These are phyloP conservation scores for Coemansia sp. DNA, from an alignment of 192 early-diverging fungal genomes.

Conservation along the genomic window DNA sequence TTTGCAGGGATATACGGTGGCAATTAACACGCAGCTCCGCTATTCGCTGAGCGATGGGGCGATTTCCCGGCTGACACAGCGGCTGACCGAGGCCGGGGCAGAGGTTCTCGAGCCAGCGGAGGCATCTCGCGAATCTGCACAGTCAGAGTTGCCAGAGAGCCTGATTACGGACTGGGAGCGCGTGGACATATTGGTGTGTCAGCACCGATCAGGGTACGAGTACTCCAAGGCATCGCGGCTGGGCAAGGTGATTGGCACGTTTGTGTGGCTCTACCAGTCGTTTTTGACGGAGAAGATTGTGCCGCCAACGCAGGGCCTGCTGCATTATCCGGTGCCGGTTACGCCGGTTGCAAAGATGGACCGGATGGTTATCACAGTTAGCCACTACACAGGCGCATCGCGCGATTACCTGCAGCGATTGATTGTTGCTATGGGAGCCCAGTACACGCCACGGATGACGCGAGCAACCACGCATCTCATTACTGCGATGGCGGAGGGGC, in stretches of 20 bases:
- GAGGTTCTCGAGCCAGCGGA: constrained; percentile 4
- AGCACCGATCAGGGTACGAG: constrained; percentile 49
- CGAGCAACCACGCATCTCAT: constrained; percentile 74
- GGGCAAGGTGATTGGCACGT: constrained; percentile 51
- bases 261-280: constrained; percentile 51
- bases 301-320: constrained; percentile 36
- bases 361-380: constrained; percentile 60
- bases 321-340: constrained; percentile 45
- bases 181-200: constrained; percentile 47
- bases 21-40: constrained; percentile 32
- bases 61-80: constrained; percentile 30
- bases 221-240: constrained; percentile 54
- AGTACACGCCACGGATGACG: constrained; percentile 64
- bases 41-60: constrained; percentile 33
- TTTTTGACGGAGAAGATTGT: constrained; percentile 20
- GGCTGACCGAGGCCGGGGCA: constrained; percentile 44
- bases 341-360: constrained; percentile 23
- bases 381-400: constrained; percentile 67
- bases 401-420: constrained; percentile 67
- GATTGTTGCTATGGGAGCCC: constrained; percentile 62
- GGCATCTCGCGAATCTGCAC: neutral
- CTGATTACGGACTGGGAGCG: constrained; percentile 35
- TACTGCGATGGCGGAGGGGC: constrained; percentile 62
- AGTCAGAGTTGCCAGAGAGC: constrained; percentile 22
- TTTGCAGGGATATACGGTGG: constrained; percentile 36